These are phyloP conservation scores for Trichoderma guizhouense DNA, from an alignment of 2,329 filamentous ascomycete genomes.

Conservation along the genomic window DNA sequence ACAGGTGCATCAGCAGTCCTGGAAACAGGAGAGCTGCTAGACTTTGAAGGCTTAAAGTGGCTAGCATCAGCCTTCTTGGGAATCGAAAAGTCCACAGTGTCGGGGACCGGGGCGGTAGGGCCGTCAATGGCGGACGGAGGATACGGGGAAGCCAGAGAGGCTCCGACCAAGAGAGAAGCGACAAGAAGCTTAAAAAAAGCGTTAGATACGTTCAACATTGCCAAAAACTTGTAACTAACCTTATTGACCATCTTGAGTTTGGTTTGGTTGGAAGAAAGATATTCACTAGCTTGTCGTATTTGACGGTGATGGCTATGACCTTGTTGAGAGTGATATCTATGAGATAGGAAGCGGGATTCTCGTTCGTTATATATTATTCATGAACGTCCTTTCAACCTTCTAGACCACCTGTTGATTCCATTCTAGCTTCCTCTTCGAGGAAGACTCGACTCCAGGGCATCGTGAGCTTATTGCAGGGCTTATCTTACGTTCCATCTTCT, in stretches of 20 bases:
- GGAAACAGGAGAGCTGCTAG: not conserved
- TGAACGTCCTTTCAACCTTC: not conserved
- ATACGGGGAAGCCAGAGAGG: constrained; percentile 5
- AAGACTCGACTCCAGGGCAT: not conserved
- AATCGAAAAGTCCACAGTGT: constrained; percentile 5
- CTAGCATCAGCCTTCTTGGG: not conserved
- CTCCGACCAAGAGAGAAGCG: constrained; percentile 1
- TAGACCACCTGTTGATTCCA: not conserved
- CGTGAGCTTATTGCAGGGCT: not conserved
- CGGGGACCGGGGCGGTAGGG: not conserved
- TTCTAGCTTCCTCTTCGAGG: not conserved
- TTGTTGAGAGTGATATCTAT: not conserved
- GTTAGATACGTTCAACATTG: not conserved
- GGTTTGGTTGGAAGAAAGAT: not conserved
- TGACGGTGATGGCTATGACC: not conserved
- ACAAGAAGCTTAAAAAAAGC: not conserved
- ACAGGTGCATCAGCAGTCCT: not conserved
- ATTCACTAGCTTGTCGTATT: not conserved
- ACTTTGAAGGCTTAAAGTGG: constrained; percentile 12
- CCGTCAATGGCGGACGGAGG: not conserved
- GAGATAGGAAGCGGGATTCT: not conserved
- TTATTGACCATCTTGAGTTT: constrained; percentile 10
- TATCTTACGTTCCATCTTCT: not conserved
- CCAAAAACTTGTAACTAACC: not conserved
- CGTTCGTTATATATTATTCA: not conserved